Evolutionary conservation across 306 rosid species (phyloP).

Genomic region (Prunus fruticosa): DNA sequence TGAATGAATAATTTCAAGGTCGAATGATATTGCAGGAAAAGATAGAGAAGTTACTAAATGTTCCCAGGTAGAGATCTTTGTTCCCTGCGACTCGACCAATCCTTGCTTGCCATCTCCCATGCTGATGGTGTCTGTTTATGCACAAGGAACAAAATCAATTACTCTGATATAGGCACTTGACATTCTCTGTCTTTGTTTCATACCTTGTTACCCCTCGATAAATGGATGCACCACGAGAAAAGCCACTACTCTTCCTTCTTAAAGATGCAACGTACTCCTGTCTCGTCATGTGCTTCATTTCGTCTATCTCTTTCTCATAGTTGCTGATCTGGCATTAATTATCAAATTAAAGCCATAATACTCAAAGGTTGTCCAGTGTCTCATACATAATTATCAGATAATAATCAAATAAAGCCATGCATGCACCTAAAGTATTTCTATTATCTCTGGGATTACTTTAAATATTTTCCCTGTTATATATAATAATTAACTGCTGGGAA

Average conservation of each 20-base stretch:
- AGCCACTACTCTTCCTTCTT: constrained; percentile 96
- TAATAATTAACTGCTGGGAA: too few relatives aligned
- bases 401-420: neutral
- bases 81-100: constrained; percentile 96
- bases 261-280: constrained; percentile 94
- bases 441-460: neutral
- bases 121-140: constrained; percentile 78
- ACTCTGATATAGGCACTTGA: neutral
- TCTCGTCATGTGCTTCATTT: constrained; percentile 93
- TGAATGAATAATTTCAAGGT: neutral
- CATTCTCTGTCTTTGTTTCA: neutral
- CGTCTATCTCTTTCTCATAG: constrained; percentile 84
- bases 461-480: too few relatives aligned
- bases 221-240: constrained; percentile 95
- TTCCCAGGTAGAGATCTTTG: constrained; percentile 88
- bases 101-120: constrained; percentile 97
- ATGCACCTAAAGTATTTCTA: neutral
- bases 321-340: constrained; percentile 50
- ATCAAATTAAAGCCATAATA: neutral
- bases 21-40: neutral
- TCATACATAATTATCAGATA: neutral
- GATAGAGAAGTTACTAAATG: constrained; percentile 64
- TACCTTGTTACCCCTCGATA: constrained; percentile 97
- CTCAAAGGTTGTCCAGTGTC: neutral
- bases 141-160: neutral